Percentiles rank a stretch among this genome's conserved stretches.
These are phyloP conservation scores for Schizochytrium sp. DNA, from an alignment of 108 stramenopile genomes.

Conservation along the genomic window DNA sequence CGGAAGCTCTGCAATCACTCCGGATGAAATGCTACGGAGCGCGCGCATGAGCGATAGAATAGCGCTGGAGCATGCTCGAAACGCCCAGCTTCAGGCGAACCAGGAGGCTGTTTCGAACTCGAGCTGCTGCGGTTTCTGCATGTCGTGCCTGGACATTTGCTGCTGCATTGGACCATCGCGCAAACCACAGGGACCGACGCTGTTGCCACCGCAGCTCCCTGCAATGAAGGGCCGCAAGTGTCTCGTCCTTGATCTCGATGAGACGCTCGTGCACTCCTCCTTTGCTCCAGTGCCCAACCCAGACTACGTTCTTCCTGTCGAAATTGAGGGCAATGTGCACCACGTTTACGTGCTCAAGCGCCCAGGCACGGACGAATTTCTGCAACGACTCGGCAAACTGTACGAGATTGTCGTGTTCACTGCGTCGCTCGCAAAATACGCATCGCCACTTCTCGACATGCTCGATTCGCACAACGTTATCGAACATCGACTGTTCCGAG, in stretches of 20 bases:
- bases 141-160: not conserved
- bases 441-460: constrained; percentile 87
- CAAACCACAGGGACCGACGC: not conserved
- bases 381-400: constrained; percentile 76
- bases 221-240: constrained; percentile 60
- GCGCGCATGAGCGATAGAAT: not conserved
- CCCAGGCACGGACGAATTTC: constrained; percentile 91
- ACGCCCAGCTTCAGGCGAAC: not conserved
- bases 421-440: constrained; percentile 92
- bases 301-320: constrained; percentile 79
- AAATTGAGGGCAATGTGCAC: constrained; percentile 90
- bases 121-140: not conserved
- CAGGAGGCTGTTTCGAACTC: not conserved
- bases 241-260: constrained; percentile 90
- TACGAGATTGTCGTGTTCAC: constrained; percentile 99
- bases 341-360: constrained; percentile 95
- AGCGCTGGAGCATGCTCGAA: not conserved
- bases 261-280: constrained; percentile 91
- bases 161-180: not conserved
- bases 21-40: not conserved
- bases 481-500: constrained; percentile 81
- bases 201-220: constrained; percentile 4
- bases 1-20: not conserved
- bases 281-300: constrained; percentile 77
- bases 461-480: constrained; percentile 75